Conservation (phyloP, 2,329 filamentous ascomycete genomes). For the Alternaria metachromatica region DNA sequence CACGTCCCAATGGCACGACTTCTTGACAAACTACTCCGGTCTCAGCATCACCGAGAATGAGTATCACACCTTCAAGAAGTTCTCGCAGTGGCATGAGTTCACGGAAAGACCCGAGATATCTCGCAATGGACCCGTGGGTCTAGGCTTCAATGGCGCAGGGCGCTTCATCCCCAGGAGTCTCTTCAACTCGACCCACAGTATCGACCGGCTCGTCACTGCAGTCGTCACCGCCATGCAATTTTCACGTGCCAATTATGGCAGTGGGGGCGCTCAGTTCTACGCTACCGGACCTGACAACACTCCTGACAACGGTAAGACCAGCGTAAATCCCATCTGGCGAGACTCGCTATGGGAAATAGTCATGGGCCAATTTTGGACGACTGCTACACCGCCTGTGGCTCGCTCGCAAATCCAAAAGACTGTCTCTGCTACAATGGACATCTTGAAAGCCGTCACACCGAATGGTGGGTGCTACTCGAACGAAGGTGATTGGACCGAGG, state of each 20-base stretch:
- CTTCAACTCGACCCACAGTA: conserved; percentile 25
- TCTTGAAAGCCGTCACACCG: conserved; percentile 43
- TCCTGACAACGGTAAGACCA: conserved; percentile 39
- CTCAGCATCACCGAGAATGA: conserved; percentile 40
- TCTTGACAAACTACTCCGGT: conserved; percentile 41
- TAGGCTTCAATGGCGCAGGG: conserved; percentile 42
- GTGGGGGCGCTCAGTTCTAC: conserved; percentile 44
- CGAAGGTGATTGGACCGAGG: conserved; percentile 46
- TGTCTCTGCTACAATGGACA: conserved; percentile 38
- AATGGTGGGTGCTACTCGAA: conserved; percentile 48
- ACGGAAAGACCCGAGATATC: conserved; percentile 39
- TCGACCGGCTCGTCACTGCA: conserved; percentile 38
- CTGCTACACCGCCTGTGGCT: conserved; percentile 17
- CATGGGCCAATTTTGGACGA: conserved; percentile 42
- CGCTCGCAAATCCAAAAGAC: conserved; percentile 39
- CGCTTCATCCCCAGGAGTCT: conserved; percentile 43
- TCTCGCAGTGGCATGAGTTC: conserved; percentile 41
- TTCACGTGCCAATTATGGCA: conserved; percentile 32
- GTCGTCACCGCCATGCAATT: conserved; percentile 43
- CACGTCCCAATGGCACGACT: conserved; percentile 40
- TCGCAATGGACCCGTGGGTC: conserved; percentile 43
- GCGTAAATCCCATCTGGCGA: conserved; percentile 43
- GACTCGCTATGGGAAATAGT: conserved; percentile 45
- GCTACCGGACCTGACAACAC: conserved; percentile 43
- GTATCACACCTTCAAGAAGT: conserved; percentile 41